A percentile compares a stretch with the other conserved stretches of the same genome.
phyloP scores from a whole-genome alignment of 441 rosid genomes.

The Mallotus japonicus region DNA sequence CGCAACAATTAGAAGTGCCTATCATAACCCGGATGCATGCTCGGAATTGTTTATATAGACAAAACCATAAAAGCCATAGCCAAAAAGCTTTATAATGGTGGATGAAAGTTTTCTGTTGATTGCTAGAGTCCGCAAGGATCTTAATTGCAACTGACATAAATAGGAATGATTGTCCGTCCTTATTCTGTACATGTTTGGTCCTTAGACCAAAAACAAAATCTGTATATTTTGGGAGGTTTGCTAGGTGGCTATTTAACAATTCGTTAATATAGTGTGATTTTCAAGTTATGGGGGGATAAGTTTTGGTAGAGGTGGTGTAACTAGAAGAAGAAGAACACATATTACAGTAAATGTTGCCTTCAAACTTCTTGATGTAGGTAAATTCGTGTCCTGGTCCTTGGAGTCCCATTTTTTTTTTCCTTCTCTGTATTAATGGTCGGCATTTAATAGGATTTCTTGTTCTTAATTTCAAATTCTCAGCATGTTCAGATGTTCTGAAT shows the following conservation, averaged over 20 bases:
- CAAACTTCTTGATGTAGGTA: slow-evolving; percentile 7
- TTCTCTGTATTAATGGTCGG: too few relatives aligned
- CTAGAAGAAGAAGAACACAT: neutral
- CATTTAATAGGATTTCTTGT: neutral
- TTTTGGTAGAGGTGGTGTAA: neutral
- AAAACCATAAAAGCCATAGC: neutral
- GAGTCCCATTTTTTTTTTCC: too few relatives aligned
- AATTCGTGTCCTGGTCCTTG: neutral
- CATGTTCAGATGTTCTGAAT: too few relatives aligned
- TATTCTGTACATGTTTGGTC: neutral
- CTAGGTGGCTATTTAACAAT: neutral
- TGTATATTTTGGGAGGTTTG: slow-evolving; percentile 20
- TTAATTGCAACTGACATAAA: neutral
- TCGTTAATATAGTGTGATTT: neutral
- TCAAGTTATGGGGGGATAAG: neutral
- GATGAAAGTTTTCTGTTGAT: slow-evolving; percentile 9
- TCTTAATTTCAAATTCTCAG: neutral
- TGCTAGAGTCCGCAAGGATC: slow-evolving; percentile 1
- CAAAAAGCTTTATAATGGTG: neutral
- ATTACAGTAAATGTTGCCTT: slow-evolving; percentile 8
- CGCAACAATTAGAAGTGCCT: neutral
- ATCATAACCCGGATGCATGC: neutral
- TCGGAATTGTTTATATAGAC: neutral
- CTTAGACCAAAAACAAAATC: slow-evolving; percentile 6
- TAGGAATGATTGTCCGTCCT: slow-evolving; percentile 2